A percentile compares a stretch with the other conserved stretches of the same genome.
Conservation (phyloP, 2,329 filamentous ascomycete genomes). For the Ascochyta lentis region DNA sequence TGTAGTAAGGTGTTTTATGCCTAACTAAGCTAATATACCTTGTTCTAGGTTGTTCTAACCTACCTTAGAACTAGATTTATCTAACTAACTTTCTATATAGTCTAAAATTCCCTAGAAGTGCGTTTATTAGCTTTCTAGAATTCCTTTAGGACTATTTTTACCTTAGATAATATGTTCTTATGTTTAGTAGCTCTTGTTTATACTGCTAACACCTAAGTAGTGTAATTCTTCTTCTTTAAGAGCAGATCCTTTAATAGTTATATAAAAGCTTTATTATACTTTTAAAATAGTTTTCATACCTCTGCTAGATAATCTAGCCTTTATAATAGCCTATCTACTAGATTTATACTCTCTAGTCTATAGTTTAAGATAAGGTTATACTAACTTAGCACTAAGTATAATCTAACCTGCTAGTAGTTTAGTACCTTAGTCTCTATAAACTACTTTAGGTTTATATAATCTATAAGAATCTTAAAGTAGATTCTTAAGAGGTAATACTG, state of each 20-base stretch:
- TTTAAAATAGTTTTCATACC: not conserved
- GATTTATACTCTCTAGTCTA: not conserved
- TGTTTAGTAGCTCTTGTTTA: too few species aligned
- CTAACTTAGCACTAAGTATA: not conserved
- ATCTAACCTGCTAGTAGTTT: not conserved
- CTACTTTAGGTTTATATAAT: conserved; percentile 14
- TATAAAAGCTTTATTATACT: not conserved
- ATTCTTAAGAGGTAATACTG: conserved; percentile 3
- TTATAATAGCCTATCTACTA: not conserved
- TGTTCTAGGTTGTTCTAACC: not conserved
- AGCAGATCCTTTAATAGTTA: not conserved
- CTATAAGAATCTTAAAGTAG: conserved; percentile 6
- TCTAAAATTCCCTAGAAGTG: not conserved
- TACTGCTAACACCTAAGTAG: too few species aligned
- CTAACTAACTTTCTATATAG: not conserved
- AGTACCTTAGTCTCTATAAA: conserved; percentile 14
- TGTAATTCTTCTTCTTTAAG: not conserved
- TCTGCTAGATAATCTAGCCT: not conserved
- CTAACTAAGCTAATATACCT: not conserved
- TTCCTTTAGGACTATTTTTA: too few species aligned
- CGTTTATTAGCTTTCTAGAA: too few species aligned
- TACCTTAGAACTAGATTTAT: not conserved
- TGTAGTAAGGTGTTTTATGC: not conserved
- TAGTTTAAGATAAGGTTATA: not conserved
- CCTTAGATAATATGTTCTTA: too few species aligned